Evolutionary conservation across 345 rosid genomes (phyloP).

Genomic region (Bruguiera parviflora): DNA sequence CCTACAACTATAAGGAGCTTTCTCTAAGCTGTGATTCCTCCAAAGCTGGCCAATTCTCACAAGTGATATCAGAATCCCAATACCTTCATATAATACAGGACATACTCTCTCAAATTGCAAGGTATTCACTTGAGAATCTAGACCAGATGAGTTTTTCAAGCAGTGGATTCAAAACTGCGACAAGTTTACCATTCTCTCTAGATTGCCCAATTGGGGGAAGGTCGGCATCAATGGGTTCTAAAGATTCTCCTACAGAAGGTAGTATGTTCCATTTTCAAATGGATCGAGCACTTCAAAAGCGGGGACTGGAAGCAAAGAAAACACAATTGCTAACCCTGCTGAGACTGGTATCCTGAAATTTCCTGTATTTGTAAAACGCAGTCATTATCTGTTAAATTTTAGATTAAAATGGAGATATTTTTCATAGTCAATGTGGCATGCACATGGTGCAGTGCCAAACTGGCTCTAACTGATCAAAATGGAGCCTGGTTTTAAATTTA

Average conservation of each 20-base stretch:
- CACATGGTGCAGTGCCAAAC: background rate
- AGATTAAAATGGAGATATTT: no score
- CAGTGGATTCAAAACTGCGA: conserved; percentile 25
- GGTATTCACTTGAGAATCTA: conserved; percentile 57
- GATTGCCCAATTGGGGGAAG: conserved; percentile 20
- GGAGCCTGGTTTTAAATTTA: background rate
- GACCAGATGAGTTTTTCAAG: conserved; percentile 36
- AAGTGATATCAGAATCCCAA: conserved; percentile 53
- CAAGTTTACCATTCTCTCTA: conserved; percentile 22
- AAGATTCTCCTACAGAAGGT: conserved; percentile 30
- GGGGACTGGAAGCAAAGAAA: conserved; percentile 51
- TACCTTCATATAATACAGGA: conserved; percentile 76
- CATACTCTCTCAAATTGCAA: conserved; percentile 75
- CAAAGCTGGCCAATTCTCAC: conserved; percentile 37
- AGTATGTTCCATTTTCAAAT: conserved; percentile 20
- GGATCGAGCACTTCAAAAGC: conserved; percentile 28
- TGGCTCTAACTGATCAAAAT: background rate
- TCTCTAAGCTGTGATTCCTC: conserved; percentile 41
- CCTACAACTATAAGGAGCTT: conserved; percentile 53
- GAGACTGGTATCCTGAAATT: background rate
- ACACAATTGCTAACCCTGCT: conserved; percentile 60
- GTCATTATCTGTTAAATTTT: no score
- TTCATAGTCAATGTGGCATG: conserved; percentile 42
- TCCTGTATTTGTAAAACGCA: no score
- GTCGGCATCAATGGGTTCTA: conserved; percentile 7